These are phyloP conservation scores for Fragilariopsis cylindrus DNA, from an alignment of 108 stramenopile genomes.

Conservation along the genomic window DNA sequence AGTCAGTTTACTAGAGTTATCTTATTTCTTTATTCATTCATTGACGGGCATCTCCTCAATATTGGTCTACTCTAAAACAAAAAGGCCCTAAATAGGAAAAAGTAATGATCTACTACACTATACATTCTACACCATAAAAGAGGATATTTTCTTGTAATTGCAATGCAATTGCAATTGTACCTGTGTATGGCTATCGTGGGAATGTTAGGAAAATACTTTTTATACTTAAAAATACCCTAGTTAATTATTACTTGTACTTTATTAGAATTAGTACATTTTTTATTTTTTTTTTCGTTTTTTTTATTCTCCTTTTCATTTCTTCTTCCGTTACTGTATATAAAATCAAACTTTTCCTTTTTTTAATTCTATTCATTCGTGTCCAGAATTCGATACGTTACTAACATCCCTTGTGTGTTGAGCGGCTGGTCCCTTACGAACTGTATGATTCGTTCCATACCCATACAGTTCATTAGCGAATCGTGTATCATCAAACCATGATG, in stretches of 20 bases:
- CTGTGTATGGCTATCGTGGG: too few species aligned
- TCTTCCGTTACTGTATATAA: neutral
- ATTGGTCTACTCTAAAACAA: too few species aligned
- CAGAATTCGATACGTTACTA: conserved; percentile 3
- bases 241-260: neutral
- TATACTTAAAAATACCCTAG: too few species aligned
- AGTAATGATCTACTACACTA: too few species aligned
- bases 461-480: conserved; percentile 89
- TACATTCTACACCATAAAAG: too few species aligned
- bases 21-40: too few species aligned
- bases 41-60: too few species aligned
- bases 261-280: neutral
- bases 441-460: conserved; percentile 89
- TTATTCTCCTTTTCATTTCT: neutral
- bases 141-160: neutral
- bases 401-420: neutral
- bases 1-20: too few species aligned
- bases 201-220: too few species aligned
- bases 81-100: too few species aligned
- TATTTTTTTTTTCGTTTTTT: conserved; percentile 4
- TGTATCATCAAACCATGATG: conserved; percentile 49
- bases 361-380: neutral
- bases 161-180: neutral
- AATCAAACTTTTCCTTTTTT: neutral
- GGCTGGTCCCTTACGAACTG: conserved; percentile 72